Evolutionary conservation across 805 yeast species (phyloP).

Genomic region (Schwanniomyces occidentalis): DNA sequence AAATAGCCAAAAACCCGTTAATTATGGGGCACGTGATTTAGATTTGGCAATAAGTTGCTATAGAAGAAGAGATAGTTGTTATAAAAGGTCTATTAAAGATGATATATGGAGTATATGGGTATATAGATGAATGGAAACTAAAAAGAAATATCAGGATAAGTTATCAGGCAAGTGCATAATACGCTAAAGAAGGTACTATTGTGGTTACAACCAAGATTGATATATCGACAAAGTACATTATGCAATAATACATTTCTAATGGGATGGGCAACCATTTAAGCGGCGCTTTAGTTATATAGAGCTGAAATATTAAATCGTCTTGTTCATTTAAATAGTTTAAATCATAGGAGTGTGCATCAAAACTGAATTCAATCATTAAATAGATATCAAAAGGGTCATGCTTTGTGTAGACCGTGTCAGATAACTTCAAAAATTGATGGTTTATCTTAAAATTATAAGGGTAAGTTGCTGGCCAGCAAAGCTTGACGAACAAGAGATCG

Average conservation of each 20-base stretch:
- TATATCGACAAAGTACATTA: slow-evolving; percentile 29
- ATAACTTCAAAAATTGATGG: slow-evolving; percentile 22
- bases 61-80: too few relatives aligned
- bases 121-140: too few relatives aligned
- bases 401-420: slow-evolving; percentile 7
- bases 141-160: too few relatives aligned
- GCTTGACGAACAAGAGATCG: slow-evolving; percentile 27
- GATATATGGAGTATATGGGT: too few relatives aligned
- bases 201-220: slow-evolving; percentile 13
- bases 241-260: slow-evolving; percentile 27
- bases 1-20: too few relatives aligned
- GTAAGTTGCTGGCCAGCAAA: slow-evolving; percentile 39
- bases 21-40: too few relatives aligned
- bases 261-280: slow-evolving; percentile 31
- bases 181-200: slow-evolving; percentile 7
- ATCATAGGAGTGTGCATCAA: slow-evolving; percentile 22
- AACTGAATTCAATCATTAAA: slow-evolving; percentile 19
- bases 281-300: slow-evolving; percentile 29
- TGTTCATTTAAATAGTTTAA: slow-evolving; percentile 7
- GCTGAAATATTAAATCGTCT: slow-evolving; percentile 19
- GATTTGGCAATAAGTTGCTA: too few relatives aligned
- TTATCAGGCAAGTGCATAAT: neutral
- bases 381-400: slow-evolving; percentile 21
- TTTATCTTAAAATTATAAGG: slow-evolving; percentile 25
- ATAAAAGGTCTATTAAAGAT: too few relatives aligned